Base-by-base conservation (phyloP, 2,329 filamentous ascomycete species). In the Metarhizium guizhouense region DNA sequence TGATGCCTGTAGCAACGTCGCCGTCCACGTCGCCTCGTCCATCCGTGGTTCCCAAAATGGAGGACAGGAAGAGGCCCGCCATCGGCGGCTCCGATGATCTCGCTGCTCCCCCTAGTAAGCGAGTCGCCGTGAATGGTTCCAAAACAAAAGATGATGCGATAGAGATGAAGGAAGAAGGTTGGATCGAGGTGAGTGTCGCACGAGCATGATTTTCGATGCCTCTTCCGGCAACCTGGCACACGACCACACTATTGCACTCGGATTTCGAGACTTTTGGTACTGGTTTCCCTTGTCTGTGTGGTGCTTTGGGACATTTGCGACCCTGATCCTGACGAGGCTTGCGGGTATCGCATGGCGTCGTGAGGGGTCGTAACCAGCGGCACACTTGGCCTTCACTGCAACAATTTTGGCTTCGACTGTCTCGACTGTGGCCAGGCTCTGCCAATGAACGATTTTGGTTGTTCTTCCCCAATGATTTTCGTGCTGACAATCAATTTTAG, bases 1-100 rank as follows among this genome's bases (percentile, higher is more conserved):
- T 90, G 82, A 95, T 95, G 90, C 86, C 86, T 86, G 83, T 88
- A 82, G 85, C 88, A 77, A 87, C 88, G 76, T 81, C 83, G 65
- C 80, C 81, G 71, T 82, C 84, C 74, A 80, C 86, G 74, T 73
- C 76, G 70, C 81, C 86, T 80, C 83, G 85, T 82, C 84, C 88
- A 79, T 87, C 90, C 77, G 85, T 85, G 81, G 81, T 89, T 76
- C 79, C 85, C 79, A 96, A 94, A 83, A 99, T 97, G 93, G 94
- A 99, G 82, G 94, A 97, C 80, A 90, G 94, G 83, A 99, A 99
- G 83, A 86, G 94, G 83, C 88, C 91, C 69, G 89, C 91, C 69
- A 82, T 87, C 65, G 81, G 83, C 74, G 88, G 87, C 69, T 77
- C 83, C 67, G 89, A 94, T 72, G 90, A 96, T 64, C 78, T 89